A percentile compares a stretch with the other conserved stretches of the same genome.
Conservation (phyloP, 768 basidiomycete genomes). For the Daedaleopsis nitida region DNA sequence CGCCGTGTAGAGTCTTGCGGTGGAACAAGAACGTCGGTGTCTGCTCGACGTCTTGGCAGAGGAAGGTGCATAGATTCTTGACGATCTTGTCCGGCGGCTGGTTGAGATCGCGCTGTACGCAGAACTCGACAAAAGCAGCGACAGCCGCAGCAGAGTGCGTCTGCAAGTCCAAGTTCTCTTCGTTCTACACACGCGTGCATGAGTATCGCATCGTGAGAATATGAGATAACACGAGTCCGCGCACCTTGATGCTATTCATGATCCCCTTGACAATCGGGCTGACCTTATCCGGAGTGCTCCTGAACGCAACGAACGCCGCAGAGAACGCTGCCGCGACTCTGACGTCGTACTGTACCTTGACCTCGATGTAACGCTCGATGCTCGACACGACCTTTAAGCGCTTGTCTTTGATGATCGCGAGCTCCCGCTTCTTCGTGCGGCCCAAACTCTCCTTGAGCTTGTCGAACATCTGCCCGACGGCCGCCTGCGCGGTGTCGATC, state of each 20-base stretch:
- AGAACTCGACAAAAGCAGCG: conserved; percentile 86
- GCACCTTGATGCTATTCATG: conserved; percentile 96
- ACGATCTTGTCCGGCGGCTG: conserved; percentile 96
- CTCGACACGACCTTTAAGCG: conserved; percentile 64
- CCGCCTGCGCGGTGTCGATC: conserved; percentile 71
- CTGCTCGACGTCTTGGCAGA: conserved; percentile 87
- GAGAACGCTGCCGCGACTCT: conserved; percentile 90
- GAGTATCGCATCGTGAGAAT: neutral
- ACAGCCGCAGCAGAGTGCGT: conserved; percentile 85
- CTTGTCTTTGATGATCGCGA: conserved; percentile 75
- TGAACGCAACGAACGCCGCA: conserved; percentile 86
- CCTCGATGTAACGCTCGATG: conserved; percentile 78
- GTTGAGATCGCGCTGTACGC: conserved; percentile 65
- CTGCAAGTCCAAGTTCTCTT: conserved; percentile 88
- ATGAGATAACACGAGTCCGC: conserved; percentile 17
- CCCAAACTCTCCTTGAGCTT: conserved; percentile 75
- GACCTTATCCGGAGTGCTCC: conserved; percentile 87
- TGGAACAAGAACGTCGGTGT: conserved; percentile 86
- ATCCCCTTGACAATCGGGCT: conserved; percentile 96
- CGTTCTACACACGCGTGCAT: conserved; percentile 52
- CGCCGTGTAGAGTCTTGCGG: conserved; percentile 64
- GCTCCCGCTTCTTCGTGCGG: conserved; percentile 76
- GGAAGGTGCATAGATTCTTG: conserved; percentile 94
- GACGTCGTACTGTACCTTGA: conserved; percentile 84
- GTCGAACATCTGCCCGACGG: conserved; percentile 70